Evolutionary conservation across 768 basidiomycete genomes (phyloP).

Genomic region (Pisolithus marmoratus): DNA sequence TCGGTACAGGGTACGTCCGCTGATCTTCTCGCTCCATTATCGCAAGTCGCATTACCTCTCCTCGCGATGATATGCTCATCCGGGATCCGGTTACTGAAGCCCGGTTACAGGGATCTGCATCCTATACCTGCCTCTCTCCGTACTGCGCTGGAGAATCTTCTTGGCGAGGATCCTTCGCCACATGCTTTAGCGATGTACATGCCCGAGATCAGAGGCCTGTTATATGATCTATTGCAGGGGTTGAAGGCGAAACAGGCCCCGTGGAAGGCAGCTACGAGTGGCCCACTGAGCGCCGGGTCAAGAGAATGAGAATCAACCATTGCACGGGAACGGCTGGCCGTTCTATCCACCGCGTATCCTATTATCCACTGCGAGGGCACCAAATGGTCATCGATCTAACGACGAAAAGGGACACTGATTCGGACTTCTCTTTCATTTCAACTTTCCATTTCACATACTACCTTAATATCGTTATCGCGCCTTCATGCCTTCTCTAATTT

Average conservation of each 20-base stretch:
- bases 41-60: background rate
- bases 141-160: slow-evolving; percentile 35
- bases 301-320: too few species aligned
- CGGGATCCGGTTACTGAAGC: background rate
- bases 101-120: slow-evolving; percentile 32
- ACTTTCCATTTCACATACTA: too few species aligned
- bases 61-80: background rate
- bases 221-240: slow-evolving; percentile 36
- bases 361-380: too few species aligned
- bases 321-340: too few species aligned
- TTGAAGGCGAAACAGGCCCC: slow-evolving; percentile 37
- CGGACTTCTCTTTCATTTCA: too few species aligned
- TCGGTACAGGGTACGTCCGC: slow-evolving; percentile 66
- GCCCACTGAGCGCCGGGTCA: background rate
- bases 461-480: too few species aligned
- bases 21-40: background rate
- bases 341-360: too few species aligned
- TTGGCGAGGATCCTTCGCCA: slow-evolving; percentile 36
- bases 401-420: too few species aligned
- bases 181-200: slow-evolving; percentile 30
- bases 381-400: too few species aligned
- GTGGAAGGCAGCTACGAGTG: slow-evolving; percentile 15
- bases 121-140: slow-evolving; percentile 35
- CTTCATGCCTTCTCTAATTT: too few species aligned
- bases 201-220: slow-evolving; percentile 32